Evolutionary conservation across 75 land plant genomes (phyloP).

Genomic region (Sequoiadendron giganteum): DNA sequence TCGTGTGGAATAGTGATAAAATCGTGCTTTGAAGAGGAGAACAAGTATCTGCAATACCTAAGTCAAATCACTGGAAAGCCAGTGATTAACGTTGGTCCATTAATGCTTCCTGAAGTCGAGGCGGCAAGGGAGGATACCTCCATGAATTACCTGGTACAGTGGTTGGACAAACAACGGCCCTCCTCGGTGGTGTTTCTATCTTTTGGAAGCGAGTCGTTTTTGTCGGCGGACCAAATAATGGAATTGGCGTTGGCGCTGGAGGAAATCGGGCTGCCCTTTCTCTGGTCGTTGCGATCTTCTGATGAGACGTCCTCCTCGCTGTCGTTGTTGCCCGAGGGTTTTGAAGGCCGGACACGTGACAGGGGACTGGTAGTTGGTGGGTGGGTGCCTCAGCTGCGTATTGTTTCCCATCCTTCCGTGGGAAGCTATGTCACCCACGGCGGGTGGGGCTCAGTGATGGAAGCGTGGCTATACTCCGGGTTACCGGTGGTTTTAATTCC

Average conservation of each 20-base stretch:
- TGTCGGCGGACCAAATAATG: slow-evolving; percentile 14
- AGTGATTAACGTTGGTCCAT: neutral
- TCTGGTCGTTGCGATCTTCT: slow-evolving; percentile 18
- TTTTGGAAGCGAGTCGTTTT: slow-evolving; percentile 17
- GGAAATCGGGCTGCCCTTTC: slow-evolving; percentile 18
- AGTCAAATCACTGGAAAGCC: neutral
- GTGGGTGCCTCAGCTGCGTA: slow-evolving; percentile 47
- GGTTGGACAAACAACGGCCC: slow-evolving; percentile 21
- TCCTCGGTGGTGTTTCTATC: slow-evolving; percentile 29
- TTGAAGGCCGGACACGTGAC: slow-evolving; percentile 29
- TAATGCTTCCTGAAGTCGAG: neutral
- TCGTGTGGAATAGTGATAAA: neutral
- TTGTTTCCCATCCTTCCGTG: slow-evolving; percentile 31
- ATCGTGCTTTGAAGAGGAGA: neutral
- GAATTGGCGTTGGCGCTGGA: slow-evolving; percentile 26
- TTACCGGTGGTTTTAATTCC: slow-evolving; percentile 37
- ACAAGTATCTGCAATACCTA: neutral
- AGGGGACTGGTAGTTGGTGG: slow-evolving; percentile 33
- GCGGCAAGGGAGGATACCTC: neutral
- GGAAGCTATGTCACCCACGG: slow-evolving; percentile 47
- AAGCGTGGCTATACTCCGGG: slow-evolving; percentile 21
- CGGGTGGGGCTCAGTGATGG: slow-evolving; percentile 45
- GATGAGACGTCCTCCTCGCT: neutral
- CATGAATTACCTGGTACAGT: neutral
- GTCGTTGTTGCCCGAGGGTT: slow-evolving; percentile 25